Evolutionary conservation across 768 basidiomycete genomes (phyloP).

Genomic region (Termitomyces sp.): DNA sequence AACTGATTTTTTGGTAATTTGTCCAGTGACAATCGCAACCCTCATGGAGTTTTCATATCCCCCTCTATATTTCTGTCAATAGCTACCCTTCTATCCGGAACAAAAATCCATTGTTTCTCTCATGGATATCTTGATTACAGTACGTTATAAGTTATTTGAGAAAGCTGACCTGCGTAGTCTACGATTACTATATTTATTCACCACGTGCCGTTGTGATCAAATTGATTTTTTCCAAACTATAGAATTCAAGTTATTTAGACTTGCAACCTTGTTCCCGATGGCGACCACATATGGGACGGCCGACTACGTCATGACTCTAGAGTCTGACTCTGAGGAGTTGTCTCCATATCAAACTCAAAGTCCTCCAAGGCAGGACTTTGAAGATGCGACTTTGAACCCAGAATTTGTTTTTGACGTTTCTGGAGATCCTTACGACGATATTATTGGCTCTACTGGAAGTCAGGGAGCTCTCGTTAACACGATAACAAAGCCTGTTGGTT

Average conservation of each 20-base stretch:
- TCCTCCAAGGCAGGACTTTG: constrained; percentile 27
- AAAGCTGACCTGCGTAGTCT: too few species aligned
- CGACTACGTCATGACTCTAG: constrained; percentile 81
- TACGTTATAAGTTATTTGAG: too few species aligned
- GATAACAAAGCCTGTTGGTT: constrained; percentile 55
- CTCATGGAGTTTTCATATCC: not conserved
- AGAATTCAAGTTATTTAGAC: too few species aligned
- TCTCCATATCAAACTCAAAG: constrained; percentile 17
- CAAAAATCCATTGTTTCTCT: not conserved
- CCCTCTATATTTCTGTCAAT: not conserved
- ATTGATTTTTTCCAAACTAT: not conserved
- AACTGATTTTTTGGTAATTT: constrained; percentile 40
- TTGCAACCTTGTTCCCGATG: not conserved
- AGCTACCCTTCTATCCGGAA: not conserved
- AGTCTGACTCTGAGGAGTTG: constrained; percentile 69
- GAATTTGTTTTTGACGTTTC: constrained; percentile 79
- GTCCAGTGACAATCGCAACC: not conserved
- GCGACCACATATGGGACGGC: constrained; percentile 21
- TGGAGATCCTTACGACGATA: constrained; percentile 62
- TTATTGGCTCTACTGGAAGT: constrained; percentile 34
- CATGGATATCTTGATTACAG: not conserved
- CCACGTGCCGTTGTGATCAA: not conserved
- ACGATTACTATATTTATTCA: too few species aligned
- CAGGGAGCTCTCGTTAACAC: constrained; percentile 56
- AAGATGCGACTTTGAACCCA: constrained; percentile 66